Percentiles rank a stretch among this genome's conserved stretches.
Conservation (phyloP, 2,329 filamentous ascomycete species). For the Mariannaea sp. region DNA sequence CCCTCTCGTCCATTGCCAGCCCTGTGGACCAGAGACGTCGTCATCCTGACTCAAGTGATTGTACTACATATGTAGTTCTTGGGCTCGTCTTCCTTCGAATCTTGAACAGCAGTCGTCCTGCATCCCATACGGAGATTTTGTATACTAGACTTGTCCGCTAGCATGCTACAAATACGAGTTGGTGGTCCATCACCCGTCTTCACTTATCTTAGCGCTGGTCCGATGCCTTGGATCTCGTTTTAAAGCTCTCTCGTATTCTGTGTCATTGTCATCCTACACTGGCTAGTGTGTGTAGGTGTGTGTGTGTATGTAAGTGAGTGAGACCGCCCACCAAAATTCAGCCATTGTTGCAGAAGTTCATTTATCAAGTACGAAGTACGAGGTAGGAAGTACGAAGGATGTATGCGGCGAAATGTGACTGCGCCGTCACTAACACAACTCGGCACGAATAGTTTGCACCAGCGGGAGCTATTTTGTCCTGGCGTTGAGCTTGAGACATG, state of each 20-base stretch:
- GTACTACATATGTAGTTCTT: too few relatives aligned
- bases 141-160: background rate
- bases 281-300: background rate
- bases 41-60: background rate
- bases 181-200: background rate
- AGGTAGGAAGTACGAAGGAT: too few relatives aligned
- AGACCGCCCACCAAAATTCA: slow-evolving; percentile 2
- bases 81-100: background rate
- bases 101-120: too few relatives aligned
- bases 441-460: background rate
- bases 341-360: background rate
- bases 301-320: background rate
- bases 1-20: background rate
- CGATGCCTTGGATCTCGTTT: slow-evolving; percentile 3
- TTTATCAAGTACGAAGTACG: slow-evolving; percentile 1
- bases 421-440: slow-evolving; percentile 1
- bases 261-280: background rate
- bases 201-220: background rate
- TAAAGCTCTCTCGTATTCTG: slow-evolving; percentile 9
- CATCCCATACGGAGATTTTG: too few relatives aligned
- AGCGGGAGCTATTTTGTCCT: background rate
- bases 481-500: background rate
- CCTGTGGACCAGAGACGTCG: background rate
- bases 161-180: background rate
- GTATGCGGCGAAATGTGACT: background rate